Conservation (phyloP, 176 grass and related monocot species). For the Musa itinerans region DNA sequence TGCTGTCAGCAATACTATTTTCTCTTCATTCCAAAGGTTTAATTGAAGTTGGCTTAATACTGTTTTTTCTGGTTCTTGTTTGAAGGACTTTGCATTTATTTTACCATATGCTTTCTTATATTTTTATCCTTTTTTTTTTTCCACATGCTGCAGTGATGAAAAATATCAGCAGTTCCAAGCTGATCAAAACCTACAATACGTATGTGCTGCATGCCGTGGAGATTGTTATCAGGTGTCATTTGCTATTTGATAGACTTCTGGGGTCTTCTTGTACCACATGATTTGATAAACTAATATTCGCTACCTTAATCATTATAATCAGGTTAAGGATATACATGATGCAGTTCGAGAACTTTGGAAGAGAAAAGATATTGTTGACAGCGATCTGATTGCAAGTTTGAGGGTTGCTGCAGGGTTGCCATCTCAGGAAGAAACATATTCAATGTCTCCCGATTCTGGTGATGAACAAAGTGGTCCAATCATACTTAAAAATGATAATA, state of each 20-base stretch:
- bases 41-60: too few relatives aligned
- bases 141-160: constrained; percentile 50
- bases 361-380: constrained; percentile 61
- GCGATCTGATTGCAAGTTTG: constrained; percentile 66
- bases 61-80: background rate
- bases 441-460: constrained; percentile 44
- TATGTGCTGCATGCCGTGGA: constrained; percentile 81
- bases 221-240: constrained; percentile 82
- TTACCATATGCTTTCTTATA: background rate
- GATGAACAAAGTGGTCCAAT: constrained; percentile 49
- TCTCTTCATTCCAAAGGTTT: background rate
- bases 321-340: constrained; percentile 92
- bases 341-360: constrained; percentile 93
- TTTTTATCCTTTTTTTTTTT: constrained; percentile 24
- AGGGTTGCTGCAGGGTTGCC: constrained; percentile 75
- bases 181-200: constrained; percentile 84
- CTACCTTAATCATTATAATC: constrained; percentile 6
- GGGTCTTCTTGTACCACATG: background rate
- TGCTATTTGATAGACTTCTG: constrained; percentile 24
- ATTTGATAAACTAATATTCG: background rate
- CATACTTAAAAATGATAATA: constrained; percentile 63
- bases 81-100: constrained; percentile 5
- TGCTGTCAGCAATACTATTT: background rate
- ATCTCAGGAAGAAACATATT: constrained; percentile 44
- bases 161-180: constrained; percentile 92